Evolutionary conservation across 148 eudicot genomes (phyloP).

Genomic region (Fagopyrum homotropicum): DNA sequence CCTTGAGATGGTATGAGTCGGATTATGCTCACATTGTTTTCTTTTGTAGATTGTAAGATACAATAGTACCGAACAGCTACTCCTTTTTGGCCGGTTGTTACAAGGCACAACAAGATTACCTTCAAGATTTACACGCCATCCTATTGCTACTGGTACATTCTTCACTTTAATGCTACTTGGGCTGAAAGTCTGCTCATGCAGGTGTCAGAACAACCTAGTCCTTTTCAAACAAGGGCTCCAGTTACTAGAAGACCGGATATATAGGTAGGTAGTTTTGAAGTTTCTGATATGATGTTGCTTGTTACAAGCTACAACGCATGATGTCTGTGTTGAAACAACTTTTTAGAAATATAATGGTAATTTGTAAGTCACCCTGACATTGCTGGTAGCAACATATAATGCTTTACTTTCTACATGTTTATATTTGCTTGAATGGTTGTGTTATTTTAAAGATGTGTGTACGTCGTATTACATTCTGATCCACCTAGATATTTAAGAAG

Average conservation of each 20-base stretch:
- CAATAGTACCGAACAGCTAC: conserved; percentile 80
- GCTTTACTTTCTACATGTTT: neutral
- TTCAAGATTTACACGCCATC: conserved; percentile 82
- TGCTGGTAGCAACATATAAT: neutral
- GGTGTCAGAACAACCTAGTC: conserved; percentile 75
- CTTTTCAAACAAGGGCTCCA: conserved; percentile 80
- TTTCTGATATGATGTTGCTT: neutral
- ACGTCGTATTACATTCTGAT: neutral
- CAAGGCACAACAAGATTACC: conserved; percentile 88
- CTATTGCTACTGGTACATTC: conserved; percentile 93
- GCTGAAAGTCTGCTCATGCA: conserved; percentile 82
- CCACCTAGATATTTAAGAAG: neutral
- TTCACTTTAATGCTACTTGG: conserved; percentile 94
- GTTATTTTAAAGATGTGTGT: neutral
- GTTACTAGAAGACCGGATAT: conserved; percentile 89
- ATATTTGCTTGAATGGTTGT: neutral
- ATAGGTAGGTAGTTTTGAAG: conserved; percentile 36
- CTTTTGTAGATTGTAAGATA: conserved; percentile 66
- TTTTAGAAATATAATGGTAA: neutral
- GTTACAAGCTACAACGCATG: neutral
- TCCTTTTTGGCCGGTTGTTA: conserved; percentile 92
- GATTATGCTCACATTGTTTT: conserved; percentile 8
- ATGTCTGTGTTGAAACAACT: neutral
- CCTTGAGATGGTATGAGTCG: neutral
- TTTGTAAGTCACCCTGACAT: neutral